phyloP scores from a whole-genome alignment of 1,284 basidiomycete genomes.

The Cryptococcus floricola region DNA sequence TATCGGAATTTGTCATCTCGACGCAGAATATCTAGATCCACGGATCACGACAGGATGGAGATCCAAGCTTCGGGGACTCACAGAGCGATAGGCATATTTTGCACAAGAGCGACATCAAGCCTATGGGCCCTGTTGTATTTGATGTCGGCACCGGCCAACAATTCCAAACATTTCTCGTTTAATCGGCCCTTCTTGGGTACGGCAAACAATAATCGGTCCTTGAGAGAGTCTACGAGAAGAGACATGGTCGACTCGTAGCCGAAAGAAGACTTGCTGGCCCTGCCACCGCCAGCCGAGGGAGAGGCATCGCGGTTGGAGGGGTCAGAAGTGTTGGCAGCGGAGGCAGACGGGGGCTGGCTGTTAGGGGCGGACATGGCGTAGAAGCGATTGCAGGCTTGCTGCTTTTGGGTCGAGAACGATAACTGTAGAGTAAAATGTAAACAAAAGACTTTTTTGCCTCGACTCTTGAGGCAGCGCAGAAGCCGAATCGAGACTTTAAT shows the following conservation, averaged over 20 bases:
- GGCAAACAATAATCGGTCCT: conserved; percentile 81
- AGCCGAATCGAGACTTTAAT: too few species aligned
- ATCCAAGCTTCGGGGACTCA: conserved; percentile 46
- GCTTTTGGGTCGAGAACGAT: background rate
- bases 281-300: conserved; percentile 2
- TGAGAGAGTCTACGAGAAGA: conserved; percentile 56
- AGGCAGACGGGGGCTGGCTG: background rate
- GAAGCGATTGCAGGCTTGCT: background rate
- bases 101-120: conserved; percentile 85
- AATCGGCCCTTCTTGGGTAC: conserved; percentile 98
- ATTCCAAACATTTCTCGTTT: conserved; percentile 84
- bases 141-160: conserved; percentile 91
- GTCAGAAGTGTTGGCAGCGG: too few species aligned
- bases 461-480: too few species aligned
- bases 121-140: conserved; percentile 87
- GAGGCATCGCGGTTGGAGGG: background rate
- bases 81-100: conserved; percentile 92
- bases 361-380: background rate
- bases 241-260: conserved; percentile 50
- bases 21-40: background rate
- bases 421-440: too few species aligned
- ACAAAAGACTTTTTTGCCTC: background rate
- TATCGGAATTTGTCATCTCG: background rate
- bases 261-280: conserved; percentile 28
- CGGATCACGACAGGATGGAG: background rate